Base-by-base conservation (phyloP, 2,329 filamentous ascomycete species). In the Phoma sp. region DNA sequence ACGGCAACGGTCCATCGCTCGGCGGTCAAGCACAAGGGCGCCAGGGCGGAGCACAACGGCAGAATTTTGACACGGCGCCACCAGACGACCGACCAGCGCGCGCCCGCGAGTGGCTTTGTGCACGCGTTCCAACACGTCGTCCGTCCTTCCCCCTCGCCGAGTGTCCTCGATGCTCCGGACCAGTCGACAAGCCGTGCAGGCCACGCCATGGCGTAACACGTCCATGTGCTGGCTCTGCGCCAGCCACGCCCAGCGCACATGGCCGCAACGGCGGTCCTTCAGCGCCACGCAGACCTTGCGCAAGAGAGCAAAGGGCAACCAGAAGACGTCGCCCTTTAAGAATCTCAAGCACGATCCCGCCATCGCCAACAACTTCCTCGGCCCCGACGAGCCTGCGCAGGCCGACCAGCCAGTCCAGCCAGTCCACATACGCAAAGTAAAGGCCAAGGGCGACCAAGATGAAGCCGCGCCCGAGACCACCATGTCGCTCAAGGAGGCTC, bases 91-190 rank as follows among this genome's bases (percentile, higher is more conserved):
- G 10, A 10, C 27, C 27, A 29, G 10, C 8, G 10, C 27, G 27
- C 8, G 27, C 27, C 27, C 8, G 27, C 27, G 5, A 8, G 25
- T 10, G 31, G 35, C 24, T 6, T 39, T 10, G 17, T 59, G 25
- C 37, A 54, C 47, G 55, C 57, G 52, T 37, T 43, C 54, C 19
- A 52, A 29, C 46, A 19, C 22, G 19, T 32, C 41, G 25, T 13
- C 12, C 37, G 43, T 36, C 29, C 13, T 21, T n/a, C 5, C n/a
- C 19, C 29, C 29, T 33, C 22, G 27, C 25, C 27, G 29, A 36
- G 21, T 32, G n/a, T 39, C 48, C 55, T 45, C 57, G 22, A 73
- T 73, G 71, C 68, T 71, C 51, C 60, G 61, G 47, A 66, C 64
- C 44, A 57, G 59, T 15, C 55, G 33, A 15, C 17, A 36, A 25